Evolutionary conservation across 2,329 filamentous ascomycete genomes (phyloP), one percentile per base, ranked within the genome.

Genomic region (Arthrobotrys entomopaga): DNA sequence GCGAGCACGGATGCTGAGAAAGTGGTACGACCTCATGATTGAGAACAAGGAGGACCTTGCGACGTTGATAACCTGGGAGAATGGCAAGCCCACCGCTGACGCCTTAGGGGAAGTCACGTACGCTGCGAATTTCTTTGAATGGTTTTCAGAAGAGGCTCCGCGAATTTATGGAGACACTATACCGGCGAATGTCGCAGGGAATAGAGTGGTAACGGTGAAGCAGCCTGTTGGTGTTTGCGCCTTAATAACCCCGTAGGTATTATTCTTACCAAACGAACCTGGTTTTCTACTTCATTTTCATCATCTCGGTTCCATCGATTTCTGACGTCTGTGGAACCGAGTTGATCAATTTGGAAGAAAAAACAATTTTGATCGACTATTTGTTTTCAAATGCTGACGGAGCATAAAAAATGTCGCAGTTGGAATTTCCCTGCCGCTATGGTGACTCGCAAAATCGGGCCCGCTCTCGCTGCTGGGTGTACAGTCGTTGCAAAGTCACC

Each of bases 401-500:
- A 43, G 56, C 52, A 19, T 48, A 40, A 58, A n/a, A 19, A 22
- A 50, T 64, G 38, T 58, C 40, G 74, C 67, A 86, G 85, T 65
- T 95, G 92, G 92, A 96, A 96, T 82, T 96, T 96, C 79, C 90
- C 90, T 11, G 87, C 89, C 1, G 89, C 89, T 57, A 92, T 92
- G 90, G 87, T 91, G 77, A 90, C 88, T 5, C 83, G 89, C 72
- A 91, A 91, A 81, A 85, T 89, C 58, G 89, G 87, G 1, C 88
- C 91, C 1, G 91, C 91, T 7, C 85, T 98, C 65, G 95, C 95
- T 16, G 93, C 93, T n/a, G 95, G 95, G 70, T 98, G 94, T 83
- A 97, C 94, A 0, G 91, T 96, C 1, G 93, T 98, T 1, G 89
- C 89, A 79, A 99, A 99, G 82, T 90, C 93, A 15, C 93, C 94